Evolutionary conservation across 176 grass and related monocot species (phyloP), one percentile per base, ranked within the genome.

Genomic region (Tuctoria greenei): DNA sequence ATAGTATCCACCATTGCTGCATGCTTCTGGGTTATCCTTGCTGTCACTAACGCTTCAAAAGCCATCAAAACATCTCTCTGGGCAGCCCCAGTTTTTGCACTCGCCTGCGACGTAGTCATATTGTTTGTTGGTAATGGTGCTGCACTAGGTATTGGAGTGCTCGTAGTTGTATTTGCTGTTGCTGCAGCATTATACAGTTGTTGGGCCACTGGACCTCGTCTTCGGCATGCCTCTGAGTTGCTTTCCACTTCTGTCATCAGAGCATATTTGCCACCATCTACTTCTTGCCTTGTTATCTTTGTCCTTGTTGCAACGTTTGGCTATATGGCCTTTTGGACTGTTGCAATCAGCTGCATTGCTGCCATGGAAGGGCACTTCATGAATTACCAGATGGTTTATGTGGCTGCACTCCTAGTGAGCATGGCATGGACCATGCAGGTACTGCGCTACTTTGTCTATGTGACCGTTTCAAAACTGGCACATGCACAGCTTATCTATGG

Each of bases 351-450:
- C 56, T 90, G 86, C 60, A 90, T 91, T 56, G 62, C 87, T 8
- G 95, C 89, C 47, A 68, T 75, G 79, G 81, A 85, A 75, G 66
- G 79, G 44, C 73, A 79, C 75, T 79, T 83, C 45, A 79, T 83
- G 86, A 67, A 75, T 24, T 86, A 90, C 46, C 79, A 58, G 40
- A 16, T 83, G 36, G 72, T 86, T 51, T 94, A 86, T 81, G 89
- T 89, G 74, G 64, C 66, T 27, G 71, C 76, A 18, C 89, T 98
- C 72, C 76, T 98, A 73, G 84, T 88, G 17, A 98, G 83, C 84
- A 81, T 98, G 61, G 76, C 79, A 35, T 94, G 95, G 95, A 98
- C 89, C 49, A 98, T 98, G 95, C 90, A 93, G 69, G 77, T 86
- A 31, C 52, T 89, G 67, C 80, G 86, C 8, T 94, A 94, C 35